Evolutionary conservation across 2,329 filamentous ascomycete genomes (phyloP), one percentile per base, ranked within the genome.

Genomic region (Colletotrichum gigasporum): DNA sequence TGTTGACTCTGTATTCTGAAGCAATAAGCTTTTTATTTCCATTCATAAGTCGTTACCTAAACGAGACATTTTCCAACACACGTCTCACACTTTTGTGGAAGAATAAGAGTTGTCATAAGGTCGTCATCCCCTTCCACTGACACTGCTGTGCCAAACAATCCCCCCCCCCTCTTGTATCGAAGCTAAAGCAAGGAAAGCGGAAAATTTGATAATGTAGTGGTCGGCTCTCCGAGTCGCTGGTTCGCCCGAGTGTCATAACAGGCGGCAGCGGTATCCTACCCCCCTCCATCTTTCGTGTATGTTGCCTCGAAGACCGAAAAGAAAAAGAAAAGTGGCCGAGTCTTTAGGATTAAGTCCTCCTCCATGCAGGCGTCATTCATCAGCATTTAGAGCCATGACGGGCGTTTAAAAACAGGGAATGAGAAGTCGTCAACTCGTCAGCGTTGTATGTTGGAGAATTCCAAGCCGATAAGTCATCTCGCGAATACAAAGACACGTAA

Each of bases 311-410:
- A 44, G 39, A 52, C 28, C 60, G 35, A 42, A 53, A 20, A 12
- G 44, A 57, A 66, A 57, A 53, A 68, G 45, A 53, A 44, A 63
- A 44, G 41, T 44, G 37, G 35, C 45, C 54, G 45, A 60, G 37
- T 65, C 66, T 65, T 58, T 52, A 59, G 44, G 32, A 72, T 69
- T 70, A 70, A 65, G 41, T 66, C 68, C 74, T 47, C 61, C 73
- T 74, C 74, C 73, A 74, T 79, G 78, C 75, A 79, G 75, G 73
- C 76, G 75, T 80, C 74, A 79, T 76, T 80, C 78, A 76, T 81
- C 74, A 80, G 76, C 78, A 75, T 80, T 74, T 78, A 75, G 72
- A 75, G 75, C 73, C 76, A 69, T 77, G 72, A 74, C 45, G 67
- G 70, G 71, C 72, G 70, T 76, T 66, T 60, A 56, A 32, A 54